Base-by-base conservation (phyloP, 805 yeast species). In the Kazachstania viticola region DNA sequence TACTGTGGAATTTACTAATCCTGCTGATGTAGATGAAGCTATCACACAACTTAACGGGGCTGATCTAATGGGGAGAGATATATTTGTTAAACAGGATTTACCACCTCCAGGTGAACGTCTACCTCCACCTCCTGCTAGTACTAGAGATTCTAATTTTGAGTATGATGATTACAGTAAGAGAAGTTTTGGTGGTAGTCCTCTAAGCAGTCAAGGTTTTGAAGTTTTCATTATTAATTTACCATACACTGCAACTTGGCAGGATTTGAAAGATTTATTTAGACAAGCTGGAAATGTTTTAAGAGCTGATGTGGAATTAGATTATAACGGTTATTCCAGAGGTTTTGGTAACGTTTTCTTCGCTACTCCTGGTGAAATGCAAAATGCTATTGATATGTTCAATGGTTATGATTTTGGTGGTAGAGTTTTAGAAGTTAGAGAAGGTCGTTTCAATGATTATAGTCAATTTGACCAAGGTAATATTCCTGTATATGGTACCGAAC, bases 21-120 rank as follows among this genome's bases (percentile, higher is more conserved):
- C 64, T 36, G 75, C 68, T 13, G 79, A 73, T 33, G 95, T 82
- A 4, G 67, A 65, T 29, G 65, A 60, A 16, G 95, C 95, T 11
- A 81, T 85, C 45, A 56, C 64, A 31, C 65, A 71, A 46, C 76
- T 67, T 46, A 77, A 81, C 57, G 76, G 79, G 49, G 64, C 73
- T 19, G 64, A 61, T 22, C 70, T 76, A 40, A 58, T 64, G 48
- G 93, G 83, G n/a, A 75, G 96, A 56, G 76, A 72, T 44, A 77
- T 85, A 27, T 84, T 79, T 55, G 93, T 87, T 9, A 76, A 95
- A 60, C 91, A 79, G 54, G 94, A 85, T 58, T 78, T 81, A 51
- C 91, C 91, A 21, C 91, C 91, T 17, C 91, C 88, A 45, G 36
- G 40, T 13, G 23, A 28, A 17, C 13, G 12, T 14, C 8, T 12